Base-by-base conservation (phyloP, 1,284 basidiomycete species). In the Malassezia slooffiae region DNA sequence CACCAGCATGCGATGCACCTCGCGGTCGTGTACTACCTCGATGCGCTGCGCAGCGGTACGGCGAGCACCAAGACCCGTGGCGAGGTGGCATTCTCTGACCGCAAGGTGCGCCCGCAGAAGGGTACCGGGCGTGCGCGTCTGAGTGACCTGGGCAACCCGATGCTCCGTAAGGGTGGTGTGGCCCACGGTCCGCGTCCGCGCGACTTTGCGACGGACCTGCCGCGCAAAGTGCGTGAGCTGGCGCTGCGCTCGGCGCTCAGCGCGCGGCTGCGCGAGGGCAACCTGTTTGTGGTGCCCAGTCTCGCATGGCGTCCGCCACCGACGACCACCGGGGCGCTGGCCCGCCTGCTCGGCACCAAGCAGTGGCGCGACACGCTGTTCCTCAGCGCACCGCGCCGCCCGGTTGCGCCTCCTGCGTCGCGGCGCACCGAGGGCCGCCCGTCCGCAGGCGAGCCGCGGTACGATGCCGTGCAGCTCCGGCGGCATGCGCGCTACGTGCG, bases 1-100 rank as follows among this genome's bases (percentile, higher is more conserved):
- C 83, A 91, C 38, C 78, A 80, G 16, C 89, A 96, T 67, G 85
- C 97, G 50, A 79, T 97, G 9, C 91, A 97, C 71, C 77, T 87
- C 43, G 91, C 89, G 61, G 82, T 89, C 29, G 80, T 85, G 8
- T 87, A 93, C 67, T 80, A 93, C 70, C 80, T 85, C 22, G 86
- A 93, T 58, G 79, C 80, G 6, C 76, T 89, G 31, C 83, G 91
- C 24, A 81, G 86, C 71, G 90, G 88, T 33, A 82, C 82, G n/a
- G 86, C 85, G 5, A 81, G 75, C 56, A 95, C 89, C 21, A 95
- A 95, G 73, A 87, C 82, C 27, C 81, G 93, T 43, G 80, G 79
- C 21, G 87, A 96, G 67, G 87, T 96, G 10, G 76, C 79, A 23
- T 88, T 85, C 38, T 91, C 87, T 1, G 86, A 85, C 17, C 74